phyloP scores from a whole-genome alignment of 2,329 filamentous ascomycete species.

The Exserohilum rostratum region DNA sequence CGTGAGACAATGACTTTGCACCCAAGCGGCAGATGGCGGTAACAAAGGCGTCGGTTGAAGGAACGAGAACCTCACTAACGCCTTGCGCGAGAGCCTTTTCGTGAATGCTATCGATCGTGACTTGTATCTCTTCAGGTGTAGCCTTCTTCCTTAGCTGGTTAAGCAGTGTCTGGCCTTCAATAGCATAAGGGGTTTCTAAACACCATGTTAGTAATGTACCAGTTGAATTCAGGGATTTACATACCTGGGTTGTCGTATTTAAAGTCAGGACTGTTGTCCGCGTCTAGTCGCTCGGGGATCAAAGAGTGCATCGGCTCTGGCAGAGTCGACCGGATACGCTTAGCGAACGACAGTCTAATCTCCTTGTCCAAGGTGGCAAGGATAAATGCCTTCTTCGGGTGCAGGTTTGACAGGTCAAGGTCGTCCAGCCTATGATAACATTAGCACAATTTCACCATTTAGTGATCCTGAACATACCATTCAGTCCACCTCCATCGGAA shows the following conservation, averaged over 20 bases:
- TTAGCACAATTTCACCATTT: slow-evolving; percentile 13
- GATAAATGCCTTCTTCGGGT: slow-evolving; percentile 94
- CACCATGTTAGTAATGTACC: slow-evolving; percentile 2
- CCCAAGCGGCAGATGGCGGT: slow-evolving; percentile 93
- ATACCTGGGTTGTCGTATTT: slow-evolving; percentile 82
- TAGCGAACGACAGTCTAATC: slow-evolving; percentile 93
- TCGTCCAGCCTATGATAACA: slow-evolving; percentile 69
- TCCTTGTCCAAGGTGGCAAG: slow-evolving; percentile 92
- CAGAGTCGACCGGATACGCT: slow-evolving; percentile 91
- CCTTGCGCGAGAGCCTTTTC: slow-evolving; percentile 73
- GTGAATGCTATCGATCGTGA: slow-evolving; percentile 79
- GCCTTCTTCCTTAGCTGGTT: slow-evolving; percentile 82
- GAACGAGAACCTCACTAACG: slow-evolving; percentile 74
- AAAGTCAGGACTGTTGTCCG: slow-evolving; percentile 92
- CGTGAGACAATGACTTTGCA: slow-evolving; percentile 93
- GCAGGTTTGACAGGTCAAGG: slow-evolving; percentile 73
- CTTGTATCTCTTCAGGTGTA: slow-evolving; percentile 83
- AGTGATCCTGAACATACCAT: slow-evolving; percentile 64
- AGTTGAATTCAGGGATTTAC: slow-evolving; percentile 18
- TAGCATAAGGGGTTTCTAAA: slow-evolving; percentile 77
- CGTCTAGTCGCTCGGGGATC: slow-evolving; percentile 86
- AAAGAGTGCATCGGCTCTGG: slow-evolving; percentile 81
- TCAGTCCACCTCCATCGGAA: slow-evolving; percentile 99
- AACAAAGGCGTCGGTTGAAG: slow-evolving; percentile 92
- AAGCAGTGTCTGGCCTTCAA: slow-evolving; percentile 83